Base-by-base conservation (phyloP, 768 basidiomycete species). In the Boletus reticulatus region DNA sequence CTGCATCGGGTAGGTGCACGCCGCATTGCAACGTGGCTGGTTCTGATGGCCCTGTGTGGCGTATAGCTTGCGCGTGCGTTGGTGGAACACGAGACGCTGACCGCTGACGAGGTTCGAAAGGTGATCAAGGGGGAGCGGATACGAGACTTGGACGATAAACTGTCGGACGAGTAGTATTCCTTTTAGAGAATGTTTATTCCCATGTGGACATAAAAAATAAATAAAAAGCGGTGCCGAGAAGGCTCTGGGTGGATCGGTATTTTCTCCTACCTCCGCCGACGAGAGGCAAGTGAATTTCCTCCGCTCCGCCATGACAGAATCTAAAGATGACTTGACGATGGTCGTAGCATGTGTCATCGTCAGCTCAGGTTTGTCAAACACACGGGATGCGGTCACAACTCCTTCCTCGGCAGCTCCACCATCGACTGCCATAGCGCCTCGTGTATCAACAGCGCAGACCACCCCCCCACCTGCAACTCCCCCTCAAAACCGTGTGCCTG, bases 21-120 rank as follows among this genome's bases (percentile, higher is more conserved):
- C 17, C 43, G 43, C 31, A 16, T 52, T 22, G n/a, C 7, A 3
- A 29, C 43, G 27, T 38, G 11, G 29, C 14, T 20, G 1, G 14
- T 16, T 31, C 38, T 58, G 53, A 59, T 12, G 7, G 24, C 12
- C 36, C 16, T 12, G 11, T 36, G 11, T 38, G 37, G 17, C 16
- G 37, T 32, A 32, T 60, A 94, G 93, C 84, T 98, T 39, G 95
- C 96, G 2, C 81, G 82, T 52, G 96, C 96, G 11, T 76, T 99
- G 55, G 88, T 99, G 13, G 94, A 98, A 70, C 89, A 96, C 72
- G 96, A 99, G 76, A 98, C 96, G 19, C 76, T 99, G 60, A 86
- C 87, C 61, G 77, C 83, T 39, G 87, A 91, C 11, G 94, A 99
- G 72, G 95, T 98, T 17, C 77, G 80, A 65, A 87, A 82, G 72